These are phyloP conservation scores for Saposhnikovia divaricata DNA, from an alignment of 129 eudicot species.

Conservation along the genomic window DNA sequence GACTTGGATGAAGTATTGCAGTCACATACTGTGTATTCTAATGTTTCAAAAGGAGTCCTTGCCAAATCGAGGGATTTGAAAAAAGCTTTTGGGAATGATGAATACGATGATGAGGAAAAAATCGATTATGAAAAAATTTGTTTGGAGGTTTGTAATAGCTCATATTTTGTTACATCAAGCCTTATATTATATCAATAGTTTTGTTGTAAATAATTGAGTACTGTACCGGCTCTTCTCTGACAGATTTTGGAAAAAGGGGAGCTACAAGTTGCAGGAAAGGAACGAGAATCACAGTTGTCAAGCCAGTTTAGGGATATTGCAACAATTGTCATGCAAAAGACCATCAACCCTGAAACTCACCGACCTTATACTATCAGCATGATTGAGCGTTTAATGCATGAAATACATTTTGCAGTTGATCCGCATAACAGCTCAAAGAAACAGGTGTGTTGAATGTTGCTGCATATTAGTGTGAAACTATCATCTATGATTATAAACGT, in stretches of 20 bases:
- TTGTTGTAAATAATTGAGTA: too few species aligned
- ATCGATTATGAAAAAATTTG: too few species aligned
- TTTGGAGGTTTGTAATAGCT: too few species aligned
- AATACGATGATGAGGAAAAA: too few species aligned
- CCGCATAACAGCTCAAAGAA: constrained; percentile 93
- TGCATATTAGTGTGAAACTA: background rate
- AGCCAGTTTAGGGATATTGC: constrained; percentile 95
- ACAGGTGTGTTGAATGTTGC: constrained; percentile 45
- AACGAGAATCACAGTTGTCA: constrained; percentile 80
- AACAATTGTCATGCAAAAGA: constrained; percentile 91
- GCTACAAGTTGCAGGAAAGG: constrained; percentile 96
- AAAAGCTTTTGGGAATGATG: too few species aligned
- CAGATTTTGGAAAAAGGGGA: constrained; percentile 98
- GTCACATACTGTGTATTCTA: too few species aligned
- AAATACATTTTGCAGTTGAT: constrained; percentile 92
- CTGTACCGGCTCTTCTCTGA: constrained; percentile 8
- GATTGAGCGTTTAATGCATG: constrained; percentile 99
- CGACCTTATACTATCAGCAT: constrained; percentile 94
- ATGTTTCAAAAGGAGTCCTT: too few species aligned
- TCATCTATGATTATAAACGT: background rate
- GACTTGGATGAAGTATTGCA: too few species aligned
- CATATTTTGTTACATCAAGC: too few species aligned
- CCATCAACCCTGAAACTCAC: constrained; percentile 82
- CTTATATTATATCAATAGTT: too few species aligned
- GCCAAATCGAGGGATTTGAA: too few species aligned